A percentile compares a stretch with the other conserved stretches of the same genome.
phyloP scores from a whole-genome alignment of 108 stramenopile genomes.

The Fragilariopsis cylindrus region DNA sequence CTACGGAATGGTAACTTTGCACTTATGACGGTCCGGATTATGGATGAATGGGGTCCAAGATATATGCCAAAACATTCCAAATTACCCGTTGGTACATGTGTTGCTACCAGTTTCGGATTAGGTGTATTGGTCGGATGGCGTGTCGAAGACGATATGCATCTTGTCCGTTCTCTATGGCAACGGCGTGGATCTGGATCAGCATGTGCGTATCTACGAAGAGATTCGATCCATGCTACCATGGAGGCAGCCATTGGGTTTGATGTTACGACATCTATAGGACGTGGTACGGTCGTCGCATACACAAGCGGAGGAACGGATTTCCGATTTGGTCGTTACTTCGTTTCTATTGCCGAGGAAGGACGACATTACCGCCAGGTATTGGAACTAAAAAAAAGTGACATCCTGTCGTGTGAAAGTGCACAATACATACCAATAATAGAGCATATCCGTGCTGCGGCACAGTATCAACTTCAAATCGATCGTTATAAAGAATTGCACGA shows the following conservation, averaged over 20 bases:
- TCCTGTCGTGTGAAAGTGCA: constrained; percentile 68
- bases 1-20: constrained; percentile 76
- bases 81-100: constrained; percentile 81
- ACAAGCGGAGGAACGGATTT: constrained; percentile 58
- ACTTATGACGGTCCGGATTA: constrained; percentile 69
- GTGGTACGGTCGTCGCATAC: constrained; percentile 63
- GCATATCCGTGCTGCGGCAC: constrained; percentile 72
- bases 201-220: constrained; percentile 68
- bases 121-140: constrained; percentile 89
- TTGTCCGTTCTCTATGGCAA: constrained; percentile 83
- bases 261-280: constrained; percentile 64
- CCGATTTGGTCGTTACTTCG: constrained; percentile 59
- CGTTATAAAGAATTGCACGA: constrained; percentile 61
- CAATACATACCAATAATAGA: constrained; percentile 83
- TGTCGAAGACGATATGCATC: constrained; percentile 84
- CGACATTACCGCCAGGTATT: constrained; percentile 39
- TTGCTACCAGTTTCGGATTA: constrained; percentile 83
- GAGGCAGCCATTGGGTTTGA: constrained; percentile 83
- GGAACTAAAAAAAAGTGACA: constrained; percentile 60
- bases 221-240: constrained; percentile 60
- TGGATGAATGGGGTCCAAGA: constrained; percentile 68
- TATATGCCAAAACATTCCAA: constrained; percentile 84
- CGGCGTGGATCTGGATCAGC: constrained; percentile 65
- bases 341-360: constrained; percentile 45
- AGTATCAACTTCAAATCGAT: constrained; percentile 76